These are phyloP conservation scores for Neurospora africana DNA, from an alignment of 495 filamentous ascomycete genomes.

Conservation along the genomic window DNA sequence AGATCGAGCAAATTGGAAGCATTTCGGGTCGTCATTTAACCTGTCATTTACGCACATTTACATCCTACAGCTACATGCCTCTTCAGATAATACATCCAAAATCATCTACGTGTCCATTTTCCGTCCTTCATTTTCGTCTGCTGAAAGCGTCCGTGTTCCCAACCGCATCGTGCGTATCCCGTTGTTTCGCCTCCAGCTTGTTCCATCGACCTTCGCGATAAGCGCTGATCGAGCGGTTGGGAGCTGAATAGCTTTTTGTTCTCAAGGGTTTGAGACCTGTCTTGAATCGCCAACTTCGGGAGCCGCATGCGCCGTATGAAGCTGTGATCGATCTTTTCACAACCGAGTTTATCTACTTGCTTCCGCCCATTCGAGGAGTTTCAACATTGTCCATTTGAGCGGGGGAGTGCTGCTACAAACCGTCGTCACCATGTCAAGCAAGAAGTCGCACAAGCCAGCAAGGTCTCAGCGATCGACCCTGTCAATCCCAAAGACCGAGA, in stretches of 20 bases:
- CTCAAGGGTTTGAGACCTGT: neutral
- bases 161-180: neutral
- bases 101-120: neutral
- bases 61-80: neutral
- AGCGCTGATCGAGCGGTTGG: neutral
- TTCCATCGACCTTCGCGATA: neutral
- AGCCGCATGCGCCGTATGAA: neutral
- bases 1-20: neutral
- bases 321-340: neutral
- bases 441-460: constrained; percentile 29
- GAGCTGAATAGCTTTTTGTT: neutral
- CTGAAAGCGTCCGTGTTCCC: neutral
- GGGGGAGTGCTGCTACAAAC: neutral
- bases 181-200: neutral
- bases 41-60: neutral
- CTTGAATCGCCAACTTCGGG: neutral
- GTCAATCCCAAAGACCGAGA: constrained; percentile 55
- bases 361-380: neutral
- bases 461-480: constrained; percentile 46
- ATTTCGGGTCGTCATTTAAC: neutral
- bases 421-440: neutral
- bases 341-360: neutral
- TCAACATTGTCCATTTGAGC: neutral
- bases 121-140: neutral
- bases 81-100: neutral